Conservation (phyloP, 2,329 filamentous ascomycete species). For the Microdochium trichocladiopsis region DNA sequence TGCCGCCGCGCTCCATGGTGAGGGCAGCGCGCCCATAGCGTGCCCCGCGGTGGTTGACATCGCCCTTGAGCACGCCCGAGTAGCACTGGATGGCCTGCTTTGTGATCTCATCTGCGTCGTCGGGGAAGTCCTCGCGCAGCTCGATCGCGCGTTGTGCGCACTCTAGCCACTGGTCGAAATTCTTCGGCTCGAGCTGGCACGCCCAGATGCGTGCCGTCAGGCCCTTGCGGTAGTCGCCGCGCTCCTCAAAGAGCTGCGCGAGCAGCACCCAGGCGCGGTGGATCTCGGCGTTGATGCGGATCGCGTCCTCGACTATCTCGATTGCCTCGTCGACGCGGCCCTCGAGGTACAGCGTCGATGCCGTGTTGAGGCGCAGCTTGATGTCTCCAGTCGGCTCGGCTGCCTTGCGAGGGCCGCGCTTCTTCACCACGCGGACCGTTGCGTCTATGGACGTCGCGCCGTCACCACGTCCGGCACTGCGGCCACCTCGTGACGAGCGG, state of each 20-base stretch:
- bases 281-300: slow-evolving; percentile 62
- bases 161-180: slow-evolving; percentile 51
- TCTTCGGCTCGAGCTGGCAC: slow-evolving; percentile 55
- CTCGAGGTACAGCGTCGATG: slow-evolving; percentile 60
- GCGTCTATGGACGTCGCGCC: background rate
- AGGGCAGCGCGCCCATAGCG: slow-evolving; percentile 53
- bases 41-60: slow-evolving; percentile 49
- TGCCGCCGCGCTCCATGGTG: slow-evolving; percentile 46
- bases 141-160: slow-evolving; percentile 51
- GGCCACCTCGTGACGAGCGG: background rate
- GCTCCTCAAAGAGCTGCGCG: slow-evolving; percentile 53
- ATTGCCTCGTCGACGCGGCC: slow-evolving; percentile 54
- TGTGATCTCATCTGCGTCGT: slow-evolving; percentile 35
- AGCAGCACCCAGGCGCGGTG: slow-evolving; percentile 59
- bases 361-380: slow-evolving; percentile 57
- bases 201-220: slow-evolving; percentile 55
- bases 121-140: slow-evolving; percentile 36
- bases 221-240: slow-evolving; percentile 48
- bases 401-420: slow-evolving; percentile 46
- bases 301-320: slow-evolving; percentile 53
- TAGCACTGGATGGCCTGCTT: slow-evolving; percentile 52
- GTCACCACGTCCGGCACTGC: background rate
- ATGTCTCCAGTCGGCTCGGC: slow-evolving; percentile 67
- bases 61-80: slow-evolving; percentile 50
- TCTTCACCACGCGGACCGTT: slow-evolving; percentile 12